Evolutionary conservation across 768 basidiomycete species (phyloP), one percentile per base, ranked within the genome.

Genomic region (Phanerochaete sordida): DNA sequence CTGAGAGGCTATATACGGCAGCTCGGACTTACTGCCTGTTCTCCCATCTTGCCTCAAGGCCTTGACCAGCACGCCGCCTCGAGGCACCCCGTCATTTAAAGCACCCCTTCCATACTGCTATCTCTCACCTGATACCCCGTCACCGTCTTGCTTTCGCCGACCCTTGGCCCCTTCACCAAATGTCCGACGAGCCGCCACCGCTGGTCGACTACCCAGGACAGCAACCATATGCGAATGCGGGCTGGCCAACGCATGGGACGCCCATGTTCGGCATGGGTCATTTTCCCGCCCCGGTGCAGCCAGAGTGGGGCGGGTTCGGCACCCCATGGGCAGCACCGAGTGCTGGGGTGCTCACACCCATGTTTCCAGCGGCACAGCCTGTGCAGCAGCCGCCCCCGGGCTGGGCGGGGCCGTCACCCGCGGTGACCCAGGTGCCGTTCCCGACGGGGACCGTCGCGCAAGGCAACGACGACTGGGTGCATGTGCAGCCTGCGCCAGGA

Each of bases 151-250:
- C 46, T 21, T 56, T 31, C 43, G 27, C 44, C 39, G 39, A 43
- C 21, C 46, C 5, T 28, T 37, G 24, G 49, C 23, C 37, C 39
- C 28, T 26, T 19, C 35, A 31, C 9, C 35, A 48, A 16, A 61
- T 57, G 55, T 43, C 46, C 13, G 58, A 62, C 43, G 61, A 48
- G 11, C 49, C 47, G 51, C 61, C 61, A 12, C 61, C 57, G 26
- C 57, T 62, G 26, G 61, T 62, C 7, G 61, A 62, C 26, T 51
- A 30, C 30, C 26, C 26, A n/a, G 44, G 23, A 12, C 53, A 54
- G 2, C 30, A 31, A n/a, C 30, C 50, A 31, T 33, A 23, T 19
- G 4, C 8, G 19, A 51, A 33, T 33, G 50, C 50, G 9, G 50
- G 50, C n/a, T 51, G 50, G 50, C 31, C 50, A 16, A 33, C 31